Conservation (phyloP, 495 filamentous ascomycete species). For the Hypoxylon intermedium region DNA sequence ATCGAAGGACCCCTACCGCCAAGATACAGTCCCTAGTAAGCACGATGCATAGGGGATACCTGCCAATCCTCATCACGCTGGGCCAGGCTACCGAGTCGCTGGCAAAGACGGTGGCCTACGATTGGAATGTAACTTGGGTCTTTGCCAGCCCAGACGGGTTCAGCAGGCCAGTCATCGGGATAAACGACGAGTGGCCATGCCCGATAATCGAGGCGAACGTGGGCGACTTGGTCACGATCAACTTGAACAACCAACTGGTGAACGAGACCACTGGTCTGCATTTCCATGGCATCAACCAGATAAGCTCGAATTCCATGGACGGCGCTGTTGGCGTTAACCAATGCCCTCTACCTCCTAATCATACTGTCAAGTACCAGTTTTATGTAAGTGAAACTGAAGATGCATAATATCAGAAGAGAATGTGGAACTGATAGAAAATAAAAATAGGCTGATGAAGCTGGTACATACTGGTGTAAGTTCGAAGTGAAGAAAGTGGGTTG, state of each 20-base stretch:
- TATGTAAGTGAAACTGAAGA: conserved; percentile 52
- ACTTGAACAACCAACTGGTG: conserved; percentile 74
- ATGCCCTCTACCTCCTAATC: conserved; percentile 70
- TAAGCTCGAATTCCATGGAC: conserved; percentile 75
- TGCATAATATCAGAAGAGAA: background rate
- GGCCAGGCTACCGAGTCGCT: conserved; percentile 29
- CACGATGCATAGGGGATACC: conserved; percentile 25
- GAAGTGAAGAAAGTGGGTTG: conserved; percentile 33
- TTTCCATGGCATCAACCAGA: conserved; percentile 82
- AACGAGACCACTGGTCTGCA: conserved; percentile 78
- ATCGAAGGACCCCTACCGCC: conserved; percentile 6
- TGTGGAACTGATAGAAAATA: conserved; percentile 13
- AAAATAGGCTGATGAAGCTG: conserved; percentile 63
- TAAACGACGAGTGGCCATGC: conserved; percentile 78
- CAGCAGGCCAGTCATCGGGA: conserved; percentile 71
- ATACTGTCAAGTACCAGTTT: conserved; percentile 71
- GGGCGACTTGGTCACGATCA: conserved; percentile 74
- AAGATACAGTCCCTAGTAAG: conserved; percentile 13
- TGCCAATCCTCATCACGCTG: conserved; percentile 26
- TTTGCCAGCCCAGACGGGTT: conserved; percentile 72
- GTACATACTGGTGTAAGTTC: conserved; percentile 81
- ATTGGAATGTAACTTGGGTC: conserved; percentile 77
- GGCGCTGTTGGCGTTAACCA: conserved; percentile 73
- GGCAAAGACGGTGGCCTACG: conserved; percentile 47
- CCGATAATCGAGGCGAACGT: conserved; percentile 71